A percentile compares a stretch with the other conserved stretches of the same genome.
Evolutionary conservation across 495 filamentous ascomycete species (phyloP).

Genomic region (Podospora conica): DNA sequence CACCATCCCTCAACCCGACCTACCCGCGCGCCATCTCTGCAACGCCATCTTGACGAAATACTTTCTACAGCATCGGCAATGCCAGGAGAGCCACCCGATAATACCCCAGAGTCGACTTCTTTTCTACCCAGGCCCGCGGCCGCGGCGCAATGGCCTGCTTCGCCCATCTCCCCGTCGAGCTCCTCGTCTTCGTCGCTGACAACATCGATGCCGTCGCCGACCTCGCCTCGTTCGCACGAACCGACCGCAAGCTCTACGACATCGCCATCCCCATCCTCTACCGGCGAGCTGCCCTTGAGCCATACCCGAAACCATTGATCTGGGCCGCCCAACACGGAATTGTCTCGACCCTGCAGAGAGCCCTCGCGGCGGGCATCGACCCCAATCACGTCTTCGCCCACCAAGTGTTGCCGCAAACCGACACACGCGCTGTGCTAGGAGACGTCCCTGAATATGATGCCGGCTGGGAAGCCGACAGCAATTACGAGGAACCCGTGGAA

Average conservation of each 20-base stretch:
- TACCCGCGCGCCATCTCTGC: background rate
- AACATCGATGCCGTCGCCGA: conserved; percentile 21
- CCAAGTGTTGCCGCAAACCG: conserved; percentile 4
- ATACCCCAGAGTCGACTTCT: no score
- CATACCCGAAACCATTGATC: conserved; percentile 19
- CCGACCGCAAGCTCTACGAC: conserved; percentile 16
- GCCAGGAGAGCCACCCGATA: no score
- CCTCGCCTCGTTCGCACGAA: conserved; percentile 22
- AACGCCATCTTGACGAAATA: background rate
- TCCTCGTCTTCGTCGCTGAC: conserved; percentile 24
- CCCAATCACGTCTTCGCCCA: conserved; percentile 24
- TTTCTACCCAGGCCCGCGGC: background rate
- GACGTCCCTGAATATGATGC: conserved; percentile 4
- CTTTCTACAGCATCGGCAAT: no score
- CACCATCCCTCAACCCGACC: background rate
- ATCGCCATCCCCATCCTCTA: conserved; percentile 23
- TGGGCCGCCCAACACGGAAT: conserved; percentile 27
- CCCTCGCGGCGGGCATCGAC: conserved; percentile 22
- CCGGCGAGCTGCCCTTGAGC: conserved; percentile 14
- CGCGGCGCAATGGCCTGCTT: conserved; percentile 3
- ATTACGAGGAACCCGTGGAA: conserved; percentile 9
- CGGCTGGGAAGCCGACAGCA: conserved; percentile 20
- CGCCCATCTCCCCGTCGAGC: conserved; percentile 22
- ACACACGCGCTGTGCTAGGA: background rate
- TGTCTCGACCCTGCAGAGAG: conserved; percentile 17